These are phyloP conservation scores for Cyberlindnera xishuangbannaensis DNA, from an alignment of 805 yeast species.

Conservation along the genomic window DNA sequence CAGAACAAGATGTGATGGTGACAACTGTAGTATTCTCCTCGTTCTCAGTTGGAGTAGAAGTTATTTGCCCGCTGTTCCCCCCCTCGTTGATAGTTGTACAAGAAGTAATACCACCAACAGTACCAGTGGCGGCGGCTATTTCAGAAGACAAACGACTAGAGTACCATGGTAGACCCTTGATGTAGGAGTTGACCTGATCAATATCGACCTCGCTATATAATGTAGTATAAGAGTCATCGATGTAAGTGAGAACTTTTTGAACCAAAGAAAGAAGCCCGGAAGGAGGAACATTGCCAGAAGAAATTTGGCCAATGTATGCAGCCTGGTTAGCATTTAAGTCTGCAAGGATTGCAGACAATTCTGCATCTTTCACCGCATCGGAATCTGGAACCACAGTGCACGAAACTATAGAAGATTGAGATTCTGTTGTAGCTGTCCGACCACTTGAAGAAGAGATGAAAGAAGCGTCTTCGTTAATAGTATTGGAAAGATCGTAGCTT, in stretches of 20 bases:
- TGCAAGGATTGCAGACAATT: slow-evolving; percentile 4
- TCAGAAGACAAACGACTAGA: slow-evolving; percentile 11
- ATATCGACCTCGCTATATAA: slow-evolving; percentile 23
- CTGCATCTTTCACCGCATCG: slow-evolving; percentile 16
- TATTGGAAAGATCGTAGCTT: slow-evolving; percentile 5
- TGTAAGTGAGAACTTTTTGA: slow-evolving; percentile 23
- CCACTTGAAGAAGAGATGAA: slow-evolving; percentile 21
- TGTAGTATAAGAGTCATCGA: slow-evolving; percentile 28
- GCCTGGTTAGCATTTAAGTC: slow-evolving; percentile 12
- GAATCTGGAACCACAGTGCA: slow-evolving; percentile 24
- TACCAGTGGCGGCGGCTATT: slow-evolving; percentile 11
- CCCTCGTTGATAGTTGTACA: too few relatives aligned
- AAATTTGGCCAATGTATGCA: slow-evolving; percentile 17
- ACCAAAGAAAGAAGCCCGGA: slow-evolving; percentile 24
- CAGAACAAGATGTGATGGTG: too few relatives aligned
- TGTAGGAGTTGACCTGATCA: slow-evolving; percentile 19
- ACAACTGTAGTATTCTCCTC: too few relatives aligned
- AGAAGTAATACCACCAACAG: slow-evolving; percentile 1
- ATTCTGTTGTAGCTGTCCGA: too few relatives aligned
- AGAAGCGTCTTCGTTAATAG: background rate
- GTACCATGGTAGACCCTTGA: slow-evolving; percentile 29
- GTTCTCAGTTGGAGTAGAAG: too few relatives aligned
- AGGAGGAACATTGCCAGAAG: slow-evolving; percentile 21
- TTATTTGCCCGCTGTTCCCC: too few relatives aligned
- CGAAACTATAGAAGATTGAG: too few relatives aligned